A percentile compares a stretch with the other conserved stretches of the same genome.
Evolutionary conservation across 2,329 filamentous ascomycete species (phyloP).

Genomic region (Lachnellula hyalina): DNA sequence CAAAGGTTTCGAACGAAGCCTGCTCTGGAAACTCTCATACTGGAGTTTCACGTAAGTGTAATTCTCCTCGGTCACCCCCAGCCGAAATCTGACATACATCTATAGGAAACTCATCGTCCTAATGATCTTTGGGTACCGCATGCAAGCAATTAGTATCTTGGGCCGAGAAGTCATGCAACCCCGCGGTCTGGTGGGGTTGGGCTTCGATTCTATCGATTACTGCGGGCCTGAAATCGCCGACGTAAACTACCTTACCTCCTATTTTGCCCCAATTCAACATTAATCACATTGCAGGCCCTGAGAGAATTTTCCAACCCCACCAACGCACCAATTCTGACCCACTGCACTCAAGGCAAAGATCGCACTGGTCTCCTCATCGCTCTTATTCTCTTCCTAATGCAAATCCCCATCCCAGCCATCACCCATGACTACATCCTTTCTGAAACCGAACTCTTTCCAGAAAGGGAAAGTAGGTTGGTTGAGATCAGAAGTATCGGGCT

Average conservation of each 20-base stretch:
- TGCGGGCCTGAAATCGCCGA: conserved; percentile 57
- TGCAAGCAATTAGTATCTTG: conserved; percentile 64
- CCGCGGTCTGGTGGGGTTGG: conserved; percentile 66
- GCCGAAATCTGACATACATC: neutral
- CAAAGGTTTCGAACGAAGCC: conserved; percentile 57
- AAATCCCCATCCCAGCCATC: conserved; percentile 54
- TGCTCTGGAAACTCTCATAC: conserved; percentile 65
- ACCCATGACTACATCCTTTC: conserved; percentile 68
- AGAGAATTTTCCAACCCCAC: conserved; percentile 39
- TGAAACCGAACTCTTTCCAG: conserved; percentile 52
- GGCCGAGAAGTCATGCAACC: conserved; percentile 65
- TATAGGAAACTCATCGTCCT: conserved; percentile 54
- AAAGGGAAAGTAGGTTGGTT: conserved; percentile 56
- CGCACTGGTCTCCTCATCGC: conserved; percentile 69
- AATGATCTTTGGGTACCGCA: conserved; percentile 61
- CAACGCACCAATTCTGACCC: conserved; percentile 62
- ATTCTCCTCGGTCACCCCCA: neutral
- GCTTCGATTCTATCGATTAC: conserved; percentile 62
- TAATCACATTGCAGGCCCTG: neutral
- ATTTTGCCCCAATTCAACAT: neutral
- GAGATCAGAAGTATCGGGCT: conserved; percentile 70
- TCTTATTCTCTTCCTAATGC: conserved; percentile 60
- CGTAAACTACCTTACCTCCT: conserved; percentile 25
- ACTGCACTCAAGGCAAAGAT: conserved; percentile 90
- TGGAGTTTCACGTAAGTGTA: conserved; percentile 52